Base-by-base conservation (phyloP, 108 stramenopile genomes). In the Poteriospumella lacustris region DNA sequence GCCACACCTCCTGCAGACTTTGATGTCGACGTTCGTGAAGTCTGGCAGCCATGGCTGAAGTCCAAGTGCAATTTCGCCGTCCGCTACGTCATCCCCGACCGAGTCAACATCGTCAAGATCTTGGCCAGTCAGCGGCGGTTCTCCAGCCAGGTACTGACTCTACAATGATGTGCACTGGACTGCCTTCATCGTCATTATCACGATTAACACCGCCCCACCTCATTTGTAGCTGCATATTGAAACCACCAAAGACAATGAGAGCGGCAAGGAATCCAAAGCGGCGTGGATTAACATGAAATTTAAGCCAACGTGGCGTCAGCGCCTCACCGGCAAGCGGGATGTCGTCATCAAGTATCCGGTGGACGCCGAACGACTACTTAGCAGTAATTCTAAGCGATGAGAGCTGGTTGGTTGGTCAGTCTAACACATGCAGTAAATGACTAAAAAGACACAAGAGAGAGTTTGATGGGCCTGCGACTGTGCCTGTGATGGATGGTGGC, bases 31-130 rank as follows among this genome's bases (percentile, higher is more conserved):
- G 60, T 12, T 5, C 60, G 60, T 24, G 60, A 12, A 3, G 3
- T 64, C 15, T 64, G 60, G 60, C 60, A 64, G 31, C 60, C 60
- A 34, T 64, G 60, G 60, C 60, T 64, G 60, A 3, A 24, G 36
- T 3, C 60, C 15, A 64, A 33, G 31, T 64, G 60, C 60, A 34
- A 64, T 24, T 64, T 64, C 36, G 60, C 36, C 12, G 60, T 64
- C 3, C 15, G 60, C 15, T 64, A 64, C 31, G 60, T 64, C 9
- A 34, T 64, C 33, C 60, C 60, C 5, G 31, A 64, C 36, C 15
- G 60, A 5, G 60, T 64, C 15, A 64, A 64, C 36, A 64, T 64
- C 36, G 5, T 3, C 29, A 3, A 24, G 3, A 64, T 64, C 15
- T 34, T 64, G 60, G 60, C 3, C 3, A 3, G 36, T 3, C 28